Base-by-base conservation (phyloP, 495 filamentous ascomycete genomes). In the Wilcoxina mikolae region DNA sequence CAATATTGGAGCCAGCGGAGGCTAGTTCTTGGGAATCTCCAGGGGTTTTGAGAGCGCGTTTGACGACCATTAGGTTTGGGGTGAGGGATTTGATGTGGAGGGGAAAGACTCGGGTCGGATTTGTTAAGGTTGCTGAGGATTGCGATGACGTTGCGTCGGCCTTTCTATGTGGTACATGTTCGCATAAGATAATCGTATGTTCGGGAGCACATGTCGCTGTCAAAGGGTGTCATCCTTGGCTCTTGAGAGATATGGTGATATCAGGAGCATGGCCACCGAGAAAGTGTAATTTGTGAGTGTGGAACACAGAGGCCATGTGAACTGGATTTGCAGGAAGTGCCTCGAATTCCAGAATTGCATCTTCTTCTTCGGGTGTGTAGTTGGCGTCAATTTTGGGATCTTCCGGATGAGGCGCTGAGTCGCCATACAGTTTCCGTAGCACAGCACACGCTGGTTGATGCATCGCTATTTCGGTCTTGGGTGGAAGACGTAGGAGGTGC, bases 251-350 rank as follows among this genome's bases (percentile, higher is more conserved):
- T 4, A 54, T 11, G 5, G 39, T 31, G 1, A 54, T 15, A 18
- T 54, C 52, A 4, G 52, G 52, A 3, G 38, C 41, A 20, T 27
- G 20, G 12, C 52, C 26, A 7, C 29, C 3, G 18, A 54, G 52
- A 9, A n/a, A 43, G 20, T 20, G 23, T 2, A 11, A n/a, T 4
- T 2, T 0, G 44, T 54, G 52, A 7, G 39, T 54, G 23, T 54
- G 31, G 31, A 35, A 35, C 7, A 35, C 31, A 35, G 31, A 5
- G 7, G 31, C 31, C 15, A 35, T 5, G 31, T 35, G 31, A 5
- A 7, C 31, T 35, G 7, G 7, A 35, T 35, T 35, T 15, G 31
- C 31, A 35, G 5, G 31, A 35, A 15, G 31, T 5, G 7, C 15
- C 7, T 35, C 31, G 31, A 5, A 15, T 5, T 35, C 31, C 5